Evolutionary conservation across 441 rosid genomes (phyloP).

Genomic region (Capsella rubella): DNA sequence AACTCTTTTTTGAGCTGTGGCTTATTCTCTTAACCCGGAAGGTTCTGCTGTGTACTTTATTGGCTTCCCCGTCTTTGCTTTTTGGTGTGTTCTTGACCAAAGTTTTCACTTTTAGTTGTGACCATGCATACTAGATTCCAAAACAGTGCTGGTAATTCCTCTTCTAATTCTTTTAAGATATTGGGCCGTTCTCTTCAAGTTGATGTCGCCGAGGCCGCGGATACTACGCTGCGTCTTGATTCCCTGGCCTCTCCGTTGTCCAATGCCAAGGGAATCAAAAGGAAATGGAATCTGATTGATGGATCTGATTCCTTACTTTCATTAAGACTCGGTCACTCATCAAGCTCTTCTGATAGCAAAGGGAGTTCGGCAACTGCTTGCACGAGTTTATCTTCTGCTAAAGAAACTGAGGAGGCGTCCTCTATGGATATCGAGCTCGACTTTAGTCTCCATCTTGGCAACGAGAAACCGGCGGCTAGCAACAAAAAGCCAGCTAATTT

Average conservation of each 20-base stretch:
- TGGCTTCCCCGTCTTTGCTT: constrained; percentile 47
- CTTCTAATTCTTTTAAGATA: constrained; percentile 61
- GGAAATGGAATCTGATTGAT: constrained; percentile 73
- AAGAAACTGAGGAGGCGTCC: constrained; percentile 87
- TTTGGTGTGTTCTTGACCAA: constrained; percentile 47
- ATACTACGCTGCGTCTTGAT: constrained; percentile 81
- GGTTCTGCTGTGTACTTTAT: constrained; percentile 55
- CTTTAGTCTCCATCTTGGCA: constrained; percentile 86
- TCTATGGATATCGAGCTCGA: constrained; percentile 86
- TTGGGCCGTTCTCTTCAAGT: constrained; percentile 57
- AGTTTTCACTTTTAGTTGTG: constrained; percentile 39
- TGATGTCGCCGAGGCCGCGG: constrained; percentile 51
- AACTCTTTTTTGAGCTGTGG: constrained; percentile 52
- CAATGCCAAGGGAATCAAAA: constrained; percentile 67
- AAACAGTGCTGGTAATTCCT: constrained; percentile 54
- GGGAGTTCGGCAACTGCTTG: constrained; percentile 86
- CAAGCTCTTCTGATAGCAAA: constrained; percentile 94
- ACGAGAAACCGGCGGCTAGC: constrained; percentile 52
- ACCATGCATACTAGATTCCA: constrained; percentile 67
- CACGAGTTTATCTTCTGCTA: constrained; percentile 79
- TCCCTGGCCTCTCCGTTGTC: constrained; percentile 59
- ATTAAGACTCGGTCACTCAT: constrained; percentile 74
- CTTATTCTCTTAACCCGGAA: constrained; percentile 58
- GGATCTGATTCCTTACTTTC: constrained; percentile 73
- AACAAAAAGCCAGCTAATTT: constrained; percentile 51